phyloP scores from a whole-genome alignment of 2,329 filamentous ascomycete genomes.

The Simplicillium aogashimaense region DNA sequence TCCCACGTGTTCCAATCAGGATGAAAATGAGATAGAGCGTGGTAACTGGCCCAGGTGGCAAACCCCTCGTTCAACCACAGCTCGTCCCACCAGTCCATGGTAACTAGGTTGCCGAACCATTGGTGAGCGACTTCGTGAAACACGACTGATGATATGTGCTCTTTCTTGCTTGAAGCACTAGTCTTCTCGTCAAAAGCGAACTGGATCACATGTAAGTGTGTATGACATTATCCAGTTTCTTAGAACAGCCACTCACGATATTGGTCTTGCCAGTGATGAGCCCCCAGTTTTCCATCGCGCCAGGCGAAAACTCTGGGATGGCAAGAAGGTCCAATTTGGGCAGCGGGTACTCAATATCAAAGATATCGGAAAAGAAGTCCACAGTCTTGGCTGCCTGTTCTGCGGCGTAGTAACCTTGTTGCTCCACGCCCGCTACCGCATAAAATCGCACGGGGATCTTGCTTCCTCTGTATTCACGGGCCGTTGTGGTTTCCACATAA shows the following conservation, averaged over 20 bases:
- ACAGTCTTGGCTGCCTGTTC: slow-evolving; percentile 82
- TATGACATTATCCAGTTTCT: too few relatives aligned
- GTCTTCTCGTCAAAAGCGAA: slow-evolving; percentile 84
- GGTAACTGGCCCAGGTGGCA: slow-evolving; percentile 45
- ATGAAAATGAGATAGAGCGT: slow-evolving; percentile 88
- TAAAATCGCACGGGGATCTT: slow-evolving; percentile 88
- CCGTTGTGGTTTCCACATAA: slow-evolving; percentile 82
- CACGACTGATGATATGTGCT: slow-evolving; percentile 87
- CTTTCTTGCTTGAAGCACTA: slow-evolving; percentile 82
- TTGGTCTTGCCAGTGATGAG: slow-evolving; percentile 90
- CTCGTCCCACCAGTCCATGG: slow-evolving; percentile 98
- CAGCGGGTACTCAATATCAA: slow-evolving; percentile 62
- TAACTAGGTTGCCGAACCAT: slow-evolving; percentile 96
- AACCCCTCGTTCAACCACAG: slow-evolving; percentile 95
- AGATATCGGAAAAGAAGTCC: slow-evolving; percentile 90
- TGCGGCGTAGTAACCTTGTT: slow-evolving; percentile 82
- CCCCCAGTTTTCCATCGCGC: slow-evolving; percentile 98
- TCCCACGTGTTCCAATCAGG: slow-evolving; percentile 99
- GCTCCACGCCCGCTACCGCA: slow-evolving; percentile 79
- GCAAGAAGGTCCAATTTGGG: slow-evolving; percentile 59
- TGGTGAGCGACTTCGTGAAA: slow-evolving; percentile 96
- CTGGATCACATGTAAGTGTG: not conserved
- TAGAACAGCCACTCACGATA: slow-evolving; percentile 8
- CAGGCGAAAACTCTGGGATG: slow-evolving; percentile 89
- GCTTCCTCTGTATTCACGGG: slow-evolving; percentile 86